Evolutionary conservation across 2,329 filamentous ascomycete genomes (phyloP), one percentile per base, ranked within the genome.

Genomic region (Epichloe scottii): DNA sequence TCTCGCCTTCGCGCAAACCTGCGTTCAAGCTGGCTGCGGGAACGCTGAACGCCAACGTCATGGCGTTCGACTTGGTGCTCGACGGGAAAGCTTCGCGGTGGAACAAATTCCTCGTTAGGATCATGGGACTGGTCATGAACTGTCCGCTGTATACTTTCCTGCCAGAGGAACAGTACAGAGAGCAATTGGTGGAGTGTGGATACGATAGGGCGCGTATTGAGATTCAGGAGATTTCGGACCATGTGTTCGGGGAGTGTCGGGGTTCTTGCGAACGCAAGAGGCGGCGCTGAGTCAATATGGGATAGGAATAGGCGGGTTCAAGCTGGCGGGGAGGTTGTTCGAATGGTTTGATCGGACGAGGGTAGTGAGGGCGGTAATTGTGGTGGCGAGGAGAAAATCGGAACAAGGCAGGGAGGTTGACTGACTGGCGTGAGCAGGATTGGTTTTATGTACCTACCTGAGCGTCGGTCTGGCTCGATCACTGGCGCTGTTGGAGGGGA

Each of bases 61-160:
- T 79, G 71, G 75, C 72, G 0, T 81, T 79, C 53, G 78, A 81
- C 52, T 65, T 81, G 1, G 57, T 79, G 2, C 63, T 71, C 38
- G 64, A 64, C 51, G 58, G 63, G 4, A 49, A 54, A 7, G 65
- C 68, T 2, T 60, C 62, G 2, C 19, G 35, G 1, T 26, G 48
- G 33, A 57, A 71, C 26, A 62, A 51, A 0, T 47, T 72, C 5
- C 47, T 67, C 4, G 63, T 76, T 2, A 63, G 68, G 1, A 14
- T 71, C 0, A 53, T 79, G 3, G 74, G 74, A 3, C 58, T 70
- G 21, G 55, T 76, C 15, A 71, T 75, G 57, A 68, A 70, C 0
- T 74, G 72, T 34, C 78, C 78, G 0, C 67, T 68, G 49, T 56
- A 59, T 0, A 76, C 78, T 3, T 76, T 80, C 35, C 49, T 76